Evolutionary conservation across 2,329 filamentous ascomycete genomes (phyloP), one percentile per base, ranked within the genome.

Genomic region (Phoma sp.): DNA sequence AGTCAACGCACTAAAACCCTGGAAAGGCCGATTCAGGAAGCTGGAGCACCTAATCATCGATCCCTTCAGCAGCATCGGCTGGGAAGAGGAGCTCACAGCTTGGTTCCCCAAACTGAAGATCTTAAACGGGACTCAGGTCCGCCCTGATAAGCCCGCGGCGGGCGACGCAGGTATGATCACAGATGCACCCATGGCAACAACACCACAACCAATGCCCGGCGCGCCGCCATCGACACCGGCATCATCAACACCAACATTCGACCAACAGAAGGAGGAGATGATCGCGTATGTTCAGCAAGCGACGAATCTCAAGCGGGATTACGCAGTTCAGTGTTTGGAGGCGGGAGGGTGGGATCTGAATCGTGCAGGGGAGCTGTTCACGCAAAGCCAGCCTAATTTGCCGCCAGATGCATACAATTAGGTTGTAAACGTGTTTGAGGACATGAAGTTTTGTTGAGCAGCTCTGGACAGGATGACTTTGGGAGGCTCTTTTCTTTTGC

Each of bases 41-140:
- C 82, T 98, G 10, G 87, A 96, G 69, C 93, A 93, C 46, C 82
- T 99, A 2, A 86, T 96, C 56, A 78, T 96, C 57, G 76, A 80
- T 50, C 61, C 64, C 60, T 78, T 65, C 61, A 67, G 47, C 64
- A 76, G 48, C 66, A 74, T 20, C n/a, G 73, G 83, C 55, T 90
- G 88, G 72, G 82, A 85, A 53, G 77, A 83, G 14, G 89, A 91
- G 42, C 78, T 97, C 52, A 79, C 91, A 25, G 85, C 86, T 33
- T 96, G 92, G 89, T 98, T 91, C 69, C 93, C 92, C 1, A 89
- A 86, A 54, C 83, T 98, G 14, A 86, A 87, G 65, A 84, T 87
- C 55, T 79, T 98, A 61, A 96, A 96, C 73, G 86, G 87, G 48
- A 79, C 85, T 5, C 84, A 89, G 68, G 85, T 96, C 15, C 86